These are phyloP conservation scores for Clarkia xantiana DNA, from an alignment of 345 rosid genomes.

Conservation along the genomic window DNA sequence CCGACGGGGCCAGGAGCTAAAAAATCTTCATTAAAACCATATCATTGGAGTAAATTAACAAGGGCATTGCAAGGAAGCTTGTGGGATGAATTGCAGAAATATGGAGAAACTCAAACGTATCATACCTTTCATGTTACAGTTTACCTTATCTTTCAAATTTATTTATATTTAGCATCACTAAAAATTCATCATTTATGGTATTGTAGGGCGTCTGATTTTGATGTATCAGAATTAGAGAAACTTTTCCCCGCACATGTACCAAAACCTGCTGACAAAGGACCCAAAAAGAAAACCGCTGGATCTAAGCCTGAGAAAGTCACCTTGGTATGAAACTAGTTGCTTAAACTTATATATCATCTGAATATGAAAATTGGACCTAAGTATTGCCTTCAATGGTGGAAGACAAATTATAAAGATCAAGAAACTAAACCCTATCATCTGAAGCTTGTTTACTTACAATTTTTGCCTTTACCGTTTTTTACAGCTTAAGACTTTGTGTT, in stretches of 20 bases:
- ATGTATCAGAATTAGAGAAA: slow-evolving; percentile 82
- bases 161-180: slow-evolving; percentile 1
- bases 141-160: slow-evolving; percentile 1
- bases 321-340: slow-evolving; percentile 31
- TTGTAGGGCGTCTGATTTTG: slow-evolving; percentile 72
- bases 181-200: neutral
- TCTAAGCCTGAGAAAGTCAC: slow-evolving; percentile 73
- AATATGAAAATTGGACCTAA: no score
- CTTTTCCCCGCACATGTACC: slow-evolving; percentile 79
- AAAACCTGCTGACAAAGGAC: slow-evolving; percentile 58
- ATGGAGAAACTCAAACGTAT: slow-evolving; percentile 78
- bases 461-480: neutral
- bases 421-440: no score
- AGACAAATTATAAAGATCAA: no score
- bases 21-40: slow-evolving; percentile 83
- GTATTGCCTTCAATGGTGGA: no score
- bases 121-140: slow-evolving; percentile 9
- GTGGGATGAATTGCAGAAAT: slow-evolving; percentile 94
- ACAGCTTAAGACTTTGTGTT: slow-evolving; percentile 2
- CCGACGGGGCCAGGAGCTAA: slow-evolving; percentile 29
- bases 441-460: neutral
- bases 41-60: slow-evolving; percentile 97
- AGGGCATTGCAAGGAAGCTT: slow-evolving; percentile 97
- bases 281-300: slow-evolving; percentile 55
- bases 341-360: no score